phyloP scores from a whole-genome alignment of 805 yeast genomes.

The Helenozyma rhizophorensis region DNA sequence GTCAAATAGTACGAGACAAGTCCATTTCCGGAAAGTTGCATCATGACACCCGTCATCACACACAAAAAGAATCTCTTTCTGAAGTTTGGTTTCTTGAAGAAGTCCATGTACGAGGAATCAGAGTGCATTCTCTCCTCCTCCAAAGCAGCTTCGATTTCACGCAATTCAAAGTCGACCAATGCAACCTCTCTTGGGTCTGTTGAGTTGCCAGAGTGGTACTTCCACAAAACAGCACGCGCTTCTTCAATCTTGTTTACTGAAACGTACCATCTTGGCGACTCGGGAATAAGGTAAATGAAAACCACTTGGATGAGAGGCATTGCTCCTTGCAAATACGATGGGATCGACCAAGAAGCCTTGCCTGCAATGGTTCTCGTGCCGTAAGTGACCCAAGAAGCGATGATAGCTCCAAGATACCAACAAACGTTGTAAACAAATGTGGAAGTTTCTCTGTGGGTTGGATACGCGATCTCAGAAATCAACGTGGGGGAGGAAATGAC shows the following conservation, averaged over 20 bases:
- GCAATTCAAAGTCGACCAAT: slow-evolving; percentile 19
- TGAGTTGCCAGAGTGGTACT: slow-evolving; percentile 38
- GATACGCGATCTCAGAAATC: slow-evolving; percentile 48
- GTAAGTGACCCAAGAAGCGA: slow-evolving; percentile 49
- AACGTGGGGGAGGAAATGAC: slow-evolving; percentile 44
- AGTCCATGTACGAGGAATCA: slow-evolving; percentile 31
- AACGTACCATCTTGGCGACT: slow-evolving; percentile 45
- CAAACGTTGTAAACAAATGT: slow-evolving; percentile 45
- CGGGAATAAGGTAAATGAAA: slow-evolving; percentile 34
- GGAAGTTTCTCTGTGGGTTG: slow-evolving; percentile 28
- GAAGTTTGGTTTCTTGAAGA: slow-evolving; percentile 34
- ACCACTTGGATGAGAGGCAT: slow-evolving; percentile 40
- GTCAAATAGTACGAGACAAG: slow-evolving; percentile 48
- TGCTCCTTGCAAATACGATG: slow-evolving; percentile 47
- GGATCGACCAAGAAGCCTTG: slow-evolving; percentile 48
- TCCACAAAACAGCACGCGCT: slow-evolving; percentile 39
- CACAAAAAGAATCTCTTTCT: slow-evolving; percentile 39
- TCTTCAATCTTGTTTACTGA: slow-evolving; percentile 38
- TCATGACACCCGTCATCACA: slow-evolving; percentile 28
- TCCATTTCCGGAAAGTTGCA: slow-evolving; percentile 52
- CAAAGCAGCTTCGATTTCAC: slow-evolving; percentile 22
- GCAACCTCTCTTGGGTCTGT: slow-evolving; percentile 17
- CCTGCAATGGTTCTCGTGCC: slow-evolving; percentile 34
- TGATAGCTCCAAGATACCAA: slow-evolving; percentile 52
- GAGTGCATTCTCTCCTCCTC: slow-evolving; percentile 36